phyloP scores from a whole-genome alignment of 768 basidiomycete species.

The Lactifluus pinguis region DNA sequence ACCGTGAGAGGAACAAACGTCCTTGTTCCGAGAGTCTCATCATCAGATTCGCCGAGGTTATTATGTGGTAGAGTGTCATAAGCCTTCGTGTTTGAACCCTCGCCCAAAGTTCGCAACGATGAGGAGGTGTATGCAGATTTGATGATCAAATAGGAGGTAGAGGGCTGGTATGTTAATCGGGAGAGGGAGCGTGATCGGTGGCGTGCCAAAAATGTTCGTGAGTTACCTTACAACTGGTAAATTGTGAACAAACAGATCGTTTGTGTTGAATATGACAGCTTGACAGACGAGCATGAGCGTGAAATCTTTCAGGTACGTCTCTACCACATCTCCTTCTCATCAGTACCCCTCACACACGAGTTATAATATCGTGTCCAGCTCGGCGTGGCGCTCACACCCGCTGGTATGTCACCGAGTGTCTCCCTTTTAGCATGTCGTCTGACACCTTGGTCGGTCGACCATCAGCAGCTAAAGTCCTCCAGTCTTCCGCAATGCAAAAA shows the following conservation, averaged over 20 bases:
- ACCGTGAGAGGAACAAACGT: too few species aligned
- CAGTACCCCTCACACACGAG: not conserved
- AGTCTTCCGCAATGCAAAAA: not conserved
- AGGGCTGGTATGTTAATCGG: too few species aligned
- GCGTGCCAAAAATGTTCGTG: too few species aligned
- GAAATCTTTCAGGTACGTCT: constrained; percentile 63
- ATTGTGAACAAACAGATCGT: constrained; percentile 63
- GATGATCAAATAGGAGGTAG: too few species aligned
- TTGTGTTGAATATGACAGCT: constrained; percentile 61
- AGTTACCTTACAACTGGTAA: too few species aligned
- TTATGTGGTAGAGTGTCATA: too few species aligned
- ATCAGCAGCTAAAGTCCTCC: not conserved
- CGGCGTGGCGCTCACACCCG: constrained; percentile 67
- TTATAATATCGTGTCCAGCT: constrained; percentile 56
- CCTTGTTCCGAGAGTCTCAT: too few species aligned
- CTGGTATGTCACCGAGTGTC: constrained; percentile 32
- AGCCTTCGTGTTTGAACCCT: too few species aligned
- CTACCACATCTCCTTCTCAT: not conserved
- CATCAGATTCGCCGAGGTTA: too few species aligned
- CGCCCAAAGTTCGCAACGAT: too few species aligned
- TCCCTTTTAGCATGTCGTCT: not conserved
- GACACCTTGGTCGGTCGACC: not conserved
- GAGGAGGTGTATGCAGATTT: too few species aligned
- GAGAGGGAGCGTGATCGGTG: too few species aligned
- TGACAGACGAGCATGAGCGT: constrained; percentile 47